Percentiles rank a stretch among this genome's conserved stretches.
These are phyloP conservation scores for Podila clonocystis DNA, from an alignment of 192 early-diverging fungal species.

Conservation along the genomic window DNA sequence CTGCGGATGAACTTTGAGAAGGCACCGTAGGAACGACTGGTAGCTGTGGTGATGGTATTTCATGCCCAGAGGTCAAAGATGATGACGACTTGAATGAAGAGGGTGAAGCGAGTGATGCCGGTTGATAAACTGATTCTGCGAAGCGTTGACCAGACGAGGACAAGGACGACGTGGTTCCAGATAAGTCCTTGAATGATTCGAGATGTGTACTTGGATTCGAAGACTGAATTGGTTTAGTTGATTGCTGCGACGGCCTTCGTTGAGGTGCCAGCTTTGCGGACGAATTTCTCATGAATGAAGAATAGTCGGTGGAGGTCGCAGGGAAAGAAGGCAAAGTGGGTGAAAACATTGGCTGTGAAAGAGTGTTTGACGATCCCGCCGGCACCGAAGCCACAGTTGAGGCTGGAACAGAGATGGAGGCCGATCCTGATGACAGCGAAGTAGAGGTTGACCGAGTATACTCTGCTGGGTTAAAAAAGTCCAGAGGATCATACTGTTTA, in stretches of 20 bases:
- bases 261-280: not conserved
- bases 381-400: not conserved
- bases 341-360: not conserved
- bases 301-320: not conserved
- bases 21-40: no score
- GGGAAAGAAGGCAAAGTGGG: not conserved
- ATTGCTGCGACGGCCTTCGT: conserved; percentile 3
- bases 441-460: conserved; percentile 6
- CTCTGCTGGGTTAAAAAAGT: conserved; percentile 36
- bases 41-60: no score
- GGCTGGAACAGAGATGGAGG: not conserved
- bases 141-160: not conserved
- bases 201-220: not conserved
- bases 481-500: conserved; percentile 20
- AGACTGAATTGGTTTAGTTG: not conserved
- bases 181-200: not conserved
- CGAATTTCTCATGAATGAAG: not conserved
- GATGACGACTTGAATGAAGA: not conserved
- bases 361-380: not conserved
- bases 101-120: not conserved
- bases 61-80: not conserved
- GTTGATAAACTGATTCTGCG: not conserved
- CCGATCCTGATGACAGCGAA: conserved; percentile 1
- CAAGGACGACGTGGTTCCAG: not conserved
- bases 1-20: no score